Evolutionary conservation across 345 rosid genomes (phyloP).

Genomic region (Melaleuca alternifolia): DNA sequence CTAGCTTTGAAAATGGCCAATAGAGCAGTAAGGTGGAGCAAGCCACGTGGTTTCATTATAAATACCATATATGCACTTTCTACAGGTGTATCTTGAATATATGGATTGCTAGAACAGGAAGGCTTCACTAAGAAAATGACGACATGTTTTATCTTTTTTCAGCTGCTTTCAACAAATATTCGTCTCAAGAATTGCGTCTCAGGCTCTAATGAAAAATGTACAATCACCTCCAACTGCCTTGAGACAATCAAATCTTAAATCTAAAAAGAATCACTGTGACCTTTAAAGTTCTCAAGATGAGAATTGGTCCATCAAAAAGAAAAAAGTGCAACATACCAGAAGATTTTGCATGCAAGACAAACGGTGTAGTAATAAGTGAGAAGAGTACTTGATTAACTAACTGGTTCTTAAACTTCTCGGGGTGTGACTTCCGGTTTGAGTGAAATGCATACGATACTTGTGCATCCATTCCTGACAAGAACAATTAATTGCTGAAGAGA

Average conservation of each 20-base stretch:
- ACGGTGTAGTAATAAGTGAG: not conserved
- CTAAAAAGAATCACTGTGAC: not conserved
- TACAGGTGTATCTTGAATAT: not conserved
- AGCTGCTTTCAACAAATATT: not conserved
- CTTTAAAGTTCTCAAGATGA: not conserved
- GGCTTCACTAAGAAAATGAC: not conserved
- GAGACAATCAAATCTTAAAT: not conserved
- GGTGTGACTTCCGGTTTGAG: slow-evolving; percentile 51
- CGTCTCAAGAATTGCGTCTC: not conserved
- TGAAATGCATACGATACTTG: slow-evolving; percentile 75
- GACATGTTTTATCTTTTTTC: not conserved
- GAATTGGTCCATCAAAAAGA: not conserved
- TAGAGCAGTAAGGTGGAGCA: not conserved
- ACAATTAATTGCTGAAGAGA: not conserved
- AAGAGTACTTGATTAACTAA: slow-evolving; percentile 43
- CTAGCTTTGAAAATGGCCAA: not conserved
- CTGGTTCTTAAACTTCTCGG: slow-evolving; percentile 64
- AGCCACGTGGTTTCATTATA: not conserved
- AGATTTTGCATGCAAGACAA: not conserved
- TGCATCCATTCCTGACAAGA: slow-evolving; percentile 60
- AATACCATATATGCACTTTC: not conserved
- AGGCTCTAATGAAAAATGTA: not conserved
- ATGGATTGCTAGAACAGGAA: not conserved
- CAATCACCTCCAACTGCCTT: not conserved
- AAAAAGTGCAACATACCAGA: not conserved